phyloP scores from a whole-genome alignment of 495 filamentous ascomycete genomes.

The Talaromyces wortmannii region DNA sequence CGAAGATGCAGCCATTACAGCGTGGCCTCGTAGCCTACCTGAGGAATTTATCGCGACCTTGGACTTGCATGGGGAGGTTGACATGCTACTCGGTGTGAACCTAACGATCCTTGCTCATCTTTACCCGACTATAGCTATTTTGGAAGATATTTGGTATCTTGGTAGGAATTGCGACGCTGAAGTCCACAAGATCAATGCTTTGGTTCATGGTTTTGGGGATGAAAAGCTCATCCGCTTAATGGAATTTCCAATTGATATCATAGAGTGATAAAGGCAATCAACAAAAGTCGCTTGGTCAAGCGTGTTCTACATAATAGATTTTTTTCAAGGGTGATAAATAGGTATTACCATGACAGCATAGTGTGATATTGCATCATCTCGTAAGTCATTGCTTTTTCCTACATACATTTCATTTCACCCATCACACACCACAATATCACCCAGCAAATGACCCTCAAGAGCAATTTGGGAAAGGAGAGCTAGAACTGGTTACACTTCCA shows the following conservation, averaged over 20 bases:
- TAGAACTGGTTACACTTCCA: not conserved
- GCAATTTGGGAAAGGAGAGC: not conserved
- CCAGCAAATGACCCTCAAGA: not conserved
- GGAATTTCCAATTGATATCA: slow-evolving; percentile 11
- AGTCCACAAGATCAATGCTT: slow-evolving; percentile 12
- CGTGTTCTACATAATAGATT: too few relatives aligned
- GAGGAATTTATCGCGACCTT: slow-evolving; percentile 12
- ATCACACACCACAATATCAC: too few relatives aligned
- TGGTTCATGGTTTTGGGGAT: slow-evolving; percentile 4
- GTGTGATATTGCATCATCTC: too few relatives aligned
- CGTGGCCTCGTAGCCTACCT: slow-evolving; percentile 15
- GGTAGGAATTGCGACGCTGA: slow-evolving; percentile 9
- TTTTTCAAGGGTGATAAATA: too few relatives aligned
- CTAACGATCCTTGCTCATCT: slow-evolving; percentile 17
- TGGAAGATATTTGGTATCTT: slow-evolving; percentile 10
- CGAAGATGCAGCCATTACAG: slow-evolving; percentile 18
- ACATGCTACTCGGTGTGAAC: not conserved
- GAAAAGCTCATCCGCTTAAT: slow-evolving; percentile 3
- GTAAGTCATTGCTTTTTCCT: too few relatives aligned
- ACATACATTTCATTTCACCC: too few relatives aligned
- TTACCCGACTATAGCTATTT: slow-evolving; percentile 11
- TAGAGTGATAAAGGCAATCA: too few relatives aligned
- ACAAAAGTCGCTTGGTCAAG: too few relatives aligned
- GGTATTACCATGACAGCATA: too few relatives aligned
- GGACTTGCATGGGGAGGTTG: slow-evolving; percentile 6